Conservation (phyloP, 441 rosid genomes). For the Dalechampia spathulata region DNA sequence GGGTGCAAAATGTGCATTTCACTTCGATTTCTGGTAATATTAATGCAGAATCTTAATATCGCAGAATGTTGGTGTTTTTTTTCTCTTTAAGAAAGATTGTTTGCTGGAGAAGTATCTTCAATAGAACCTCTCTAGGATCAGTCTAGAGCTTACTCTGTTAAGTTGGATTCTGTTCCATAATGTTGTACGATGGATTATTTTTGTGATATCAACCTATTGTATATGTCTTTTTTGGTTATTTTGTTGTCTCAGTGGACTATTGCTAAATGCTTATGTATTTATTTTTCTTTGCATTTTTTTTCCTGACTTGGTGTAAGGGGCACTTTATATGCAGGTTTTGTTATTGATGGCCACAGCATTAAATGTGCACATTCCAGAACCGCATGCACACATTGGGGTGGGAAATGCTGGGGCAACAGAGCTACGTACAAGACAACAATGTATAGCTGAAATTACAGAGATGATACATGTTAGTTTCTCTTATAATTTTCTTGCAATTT, state of each 20-base stretch:
- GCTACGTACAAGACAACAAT: conserved; percentile 68
- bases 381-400: conserved; percentile 21
- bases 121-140: not conserved
- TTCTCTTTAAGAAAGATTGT: too few species aligned
- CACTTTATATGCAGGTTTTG: conserved; percentile 52
- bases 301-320: conserved; percentile 2
- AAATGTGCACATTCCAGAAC: conserved; percentile 45
- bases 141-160: not conserved
- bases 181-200: too few species aligned
- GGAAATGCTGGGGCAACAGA: conserved; percentile 40
- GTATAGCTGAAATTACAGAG: conserved; percentile 94
- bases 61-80: too few species aligned
- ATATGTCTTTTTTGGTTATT: too few species aligned
- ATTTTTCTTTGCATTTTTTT: too few species aligned
- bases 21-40: not conserved
- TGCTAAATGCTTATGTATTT: too few species aligned
- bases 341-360: conserved; percentile 88
- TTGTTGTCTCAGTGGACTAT: too few species aligned
- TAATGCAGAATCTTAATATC: not conserved
- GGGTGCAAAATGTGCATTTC: not conserved
- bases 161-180: too few species aligned
- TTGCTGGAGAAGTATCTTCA: not conserved
- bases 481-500: not conserved
- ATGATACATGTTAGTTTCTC: conserved; percentile 92
- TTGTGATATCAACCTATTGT: too few species aligned